phyloP scores from a whole-genome alignment of 495 filamentous ascomycete genomes.

The Monascus purpureus region DNA sequence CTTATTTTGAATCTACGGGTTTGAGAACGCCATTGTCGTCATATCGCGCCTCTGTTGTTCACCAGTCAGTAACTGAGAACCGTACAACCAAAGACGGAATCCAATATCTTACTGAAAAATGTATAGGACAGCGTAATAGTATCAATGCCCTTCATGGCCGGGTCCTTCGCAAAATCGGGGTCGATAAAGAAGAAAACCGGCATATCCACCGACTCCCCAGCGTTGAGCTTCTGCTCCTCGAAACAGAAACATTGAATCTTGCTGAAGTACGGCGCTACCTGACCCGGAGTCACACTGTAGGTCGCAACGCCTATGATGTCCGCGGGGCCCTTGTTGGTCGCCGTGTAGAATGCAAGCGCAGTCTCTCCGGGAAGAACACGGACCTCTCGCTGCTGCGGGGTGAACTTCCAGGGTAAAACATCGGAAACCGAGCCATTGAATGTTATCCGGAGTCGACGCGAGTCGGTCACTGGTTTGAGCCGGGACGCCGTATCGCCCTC shows the following conservation, averaged over 20 bases:
- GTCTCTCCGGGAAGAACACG: conserved; percentile 92
- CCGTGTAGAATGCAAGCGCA: conserved; percentile 94
- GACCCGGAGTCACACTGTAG: conserved; percentile 89
- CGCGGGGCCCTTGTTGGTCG: conserved; percentile 72
- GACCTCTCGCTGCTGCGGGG: conserved; percentile 92
- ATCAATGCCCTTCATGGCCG: conserved; percentile 85
- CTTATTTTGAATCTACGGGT: conserved; percentile 16
- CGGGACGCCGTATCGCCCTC: conserved; percentile 54
- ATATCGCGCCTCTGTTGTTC: conserved; percentile 68
- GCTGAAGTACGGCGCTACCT: conserved; percentile 94
- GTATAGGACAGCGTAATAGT: conserved; percentile 94
- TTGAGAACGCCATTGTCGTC: conserved; percentile 61
- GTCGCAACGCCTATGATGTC: conserved; percentile 98
- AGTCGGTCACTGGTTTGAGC: conserved; percentile 64
- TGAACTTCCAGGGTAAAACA: conserved; percentile 93
- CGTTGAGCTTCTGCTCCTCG: conserved; percentile 88
- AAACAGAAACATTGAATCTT: conserved; percentile 99
- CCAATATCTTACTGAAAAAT: conserved; percentile 73
- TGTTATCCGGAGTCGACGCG: conserved; percentile 82
- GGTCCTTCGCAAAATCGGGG: conserved; percentile 82
- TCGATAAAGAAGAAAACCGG: conserved; percentile 99
- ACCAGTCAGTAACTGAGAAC: conserved; percentile 1
- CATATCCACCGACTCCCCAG: conserved; percentile 98
- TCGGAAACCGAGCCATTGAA: conserved; percentile 94
- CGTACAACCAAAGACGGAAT: background rate